Conservation (phyloP, 805 yeast genomes). For the Candida incommunis region DNA sequence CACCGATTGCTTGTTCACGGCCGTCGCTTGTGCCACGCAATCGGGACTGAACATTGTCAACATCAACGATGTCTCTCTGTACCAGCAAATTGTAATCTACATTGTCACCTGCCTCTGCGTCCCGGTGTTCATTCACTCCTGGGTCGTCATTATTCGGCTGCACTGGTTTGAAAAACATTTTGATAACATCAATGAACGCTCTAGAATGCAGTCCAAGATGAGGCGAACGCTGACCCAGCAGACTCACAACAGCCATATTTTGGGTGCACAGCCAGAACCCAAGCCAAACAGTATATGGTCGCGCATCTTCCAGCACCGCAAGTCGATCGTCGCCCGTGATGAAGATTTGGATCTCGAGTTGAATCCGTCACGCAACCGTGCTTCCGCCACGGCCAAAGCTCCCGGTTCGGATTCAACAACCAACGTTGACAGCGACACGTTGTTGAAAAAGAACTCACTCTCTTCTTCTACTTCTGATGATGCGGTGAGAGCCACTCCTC, state of each 20-base stretch:
- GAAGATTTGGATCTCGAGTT: neutral
- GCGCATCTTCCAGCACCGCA: neutral
- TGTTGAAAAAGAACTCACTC: neutral
- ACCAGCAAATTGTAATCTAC: constrained; percentile 70
- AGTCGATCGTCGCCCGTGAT: neutral
- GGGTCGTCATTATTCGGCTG: constrained; percentile 59
- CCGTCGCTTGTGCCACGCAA: constrained; percentile 71
- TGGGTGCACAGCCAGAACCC: neutral
- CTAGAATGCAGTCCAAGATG: constrained; percentile 70
- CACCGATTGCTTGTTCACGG: constrained; percentile 66
- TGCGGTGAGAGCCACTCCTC: constrained; percentile 5
- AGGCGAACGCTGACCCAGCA: constrained; percentile 54
- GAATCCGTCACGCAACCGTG: neutral
- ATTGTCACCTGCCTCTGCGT: constrained; percentile 53
- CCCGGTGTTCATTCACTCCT: constrained; percentile 79
- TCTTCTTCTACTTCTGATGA: neutral
- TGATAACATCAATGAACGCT: constrained; percentile 61
- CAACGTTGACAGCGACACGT: neutral
- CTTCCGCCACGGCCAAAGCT: constrained; percentile 5
- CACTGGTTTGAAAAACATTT: constrained; percentile 84
- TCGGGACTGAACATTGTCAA: constrained; percentile 83
- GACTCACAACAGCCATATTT: neutral
- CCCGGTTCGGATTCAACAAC: neutral
- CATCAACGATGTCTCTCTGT: constrained; percentile 44
- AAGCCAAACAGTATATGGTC: neutral